Conservation (phyloP, 441 rosid genomes). For the Pelargonium fulgidum region DNA sequence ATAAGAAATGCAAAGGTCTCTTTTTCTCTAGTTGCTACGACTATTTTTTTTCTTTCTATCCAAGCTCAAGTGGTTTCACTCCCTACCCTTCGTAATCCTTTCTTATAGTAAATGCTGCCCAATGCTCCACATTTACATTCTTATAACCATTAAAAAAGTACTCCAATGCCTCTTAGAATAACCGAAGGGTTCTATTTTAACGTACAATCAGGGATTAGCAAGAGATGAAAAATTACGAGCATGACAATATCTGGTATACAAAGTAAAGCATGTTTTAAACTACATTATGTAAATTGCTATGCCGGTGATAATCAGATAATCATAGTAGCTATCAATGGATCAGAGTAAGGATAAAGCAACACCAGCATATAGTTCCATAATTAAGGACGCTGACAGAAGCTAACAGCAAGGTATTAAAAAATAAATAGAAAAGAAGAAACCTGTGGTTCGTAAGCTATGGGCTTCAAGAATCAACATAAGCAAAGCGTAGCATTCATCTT, state of each 20-base stretch:
- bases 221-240: background rate
- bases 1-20: background rate
- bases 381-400: background rate
- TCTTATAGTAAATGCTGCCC: background rate
- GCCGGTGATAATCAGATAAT: too few relatives aligned
- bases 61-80: background rate
- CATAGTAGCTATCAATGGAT: too few relatives aligned
- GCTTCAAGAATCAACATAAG: slow-evolving; percentile 86
- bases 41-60: background rate
- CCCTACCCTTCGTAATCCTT: background rate
- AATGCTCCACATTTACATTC: background rate
- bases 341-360: background rate
- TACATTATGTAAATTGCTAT: too few relatives aligned
- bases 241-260: background rate
- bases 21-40: background rate
- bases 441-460: slow-evolving; percentile 92
- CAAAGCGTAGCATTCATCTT: slow-evolving; percentile 86
- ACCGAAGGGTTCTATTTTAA: background rate
- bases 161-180: background rate
- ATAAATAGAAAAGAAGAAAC: slow-evolving; percentile 25
- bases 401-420: background rate
- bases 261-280: background rate
- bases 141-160: background rate
- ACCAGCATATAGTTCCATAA: background rate
- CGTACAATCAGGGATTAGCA: slow-evolving; percentile 1